Percentiles rank a stretch among this genome's conserved stretches.
These are phyloP conservation scores for Tulasnella sp. DNA, from an alignment of 768 basidiomycete species.

Conservation along the genomic window DNA sequence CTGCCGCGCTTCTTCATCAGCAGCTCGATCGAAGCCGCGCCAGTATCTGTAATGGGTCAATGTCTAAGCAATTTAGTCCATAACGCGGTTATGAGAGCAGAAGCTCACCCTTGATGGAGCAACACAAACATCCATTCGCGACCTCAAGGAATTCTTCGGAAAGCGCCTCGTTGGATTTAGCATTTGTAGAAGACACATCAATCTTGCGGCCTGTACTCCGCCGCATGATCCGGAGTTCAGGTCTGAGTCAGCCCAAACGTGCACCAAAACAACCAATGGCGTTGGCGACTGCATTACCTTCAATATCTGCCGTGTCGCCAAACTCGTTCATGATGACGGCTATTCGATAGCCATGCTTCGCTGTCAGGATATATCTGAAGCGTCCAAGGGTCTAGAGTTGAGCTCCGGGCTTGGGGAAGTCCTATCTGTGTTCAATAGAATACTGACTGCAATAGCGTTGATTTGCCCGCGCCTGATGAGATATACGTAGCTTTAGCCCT, in stretches of 20 bases:
- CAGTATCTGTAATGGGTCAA: slow-evolving; percentile 41
- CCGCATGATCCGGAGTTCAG: no score
- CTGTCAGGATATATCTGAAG: slow-evolving; percentile 74
- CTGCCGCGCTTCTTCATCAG: slow-evolving; percentile 75
- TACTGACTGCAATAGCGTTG: slow-evolving; percentile 76
- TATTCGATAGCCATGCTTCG: slow-evolving; percentile 87
- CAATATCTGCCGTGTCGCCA: slow-evolving; percentile 92
- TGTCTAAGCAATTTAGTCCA: no score
- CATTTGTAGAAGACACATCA: slow-evolving; percentile 49
- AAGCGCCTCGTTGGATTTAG: slow-evolving; percentile 46
- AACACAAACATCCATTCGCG: slow-evolving; percentile 96
- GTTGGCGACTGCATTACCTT: no score
- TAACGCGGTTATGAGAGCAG: no score
- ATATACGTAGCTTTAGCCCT: background rate
- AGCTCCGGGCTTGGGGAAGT: background rate
- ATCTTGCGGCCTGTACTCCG: slow-evolving; percentile 63
- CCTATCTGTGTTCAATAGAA: no score
- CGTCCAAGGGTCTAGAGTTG: background rate
- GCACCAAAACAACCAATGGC: no score
- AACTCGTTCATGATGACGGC: slow-evolving; percentile 99
- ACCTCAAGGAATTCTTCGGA: slow-evolving; percentile 86
- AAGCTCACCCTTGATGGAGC: slow-evolving; percentile 60
- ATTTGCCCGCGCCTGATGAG: slow-evolving; percentile 50
- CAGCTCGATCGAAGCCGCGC: slow-evolving; percentile 87
- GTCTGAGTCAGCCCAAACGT: no score